Percentiles rank a stretch among this genome's conserved stretches.
Conservation (phyloP, 2,329 filamentous ascomycete species). For the Colletotrichum phormii region DNA sequence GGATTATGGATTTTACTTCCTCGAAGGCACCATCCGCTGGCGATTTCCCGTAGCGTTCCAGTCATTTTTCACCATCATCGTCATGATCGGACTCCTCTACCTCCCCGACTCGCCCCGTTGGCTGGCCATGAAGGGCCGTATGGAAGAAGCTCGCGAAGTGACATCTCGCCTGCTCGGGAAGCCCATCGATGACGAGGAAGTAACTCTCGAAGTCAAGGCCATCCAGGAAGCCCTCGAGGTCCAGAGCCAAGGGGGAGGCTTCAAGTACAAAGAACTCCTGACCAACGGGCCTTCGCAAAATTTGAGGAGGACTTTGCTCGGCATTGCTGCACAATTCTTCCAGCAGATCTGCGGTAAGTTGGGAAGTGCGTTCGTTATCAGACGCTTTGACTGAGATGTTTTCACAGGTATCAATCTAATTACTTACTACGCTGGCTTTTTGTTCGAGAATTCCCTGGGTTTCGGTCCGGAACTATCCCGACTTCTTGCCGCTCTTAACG, state of each 20-base stretch:
- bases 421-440: slow-evolving; percentile 48
- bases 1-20: slow-evolving; percentile 45
- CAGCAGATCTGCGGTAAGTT: slow-evolving; percentile 39
- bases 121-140: slow-evolving; percentile 49
- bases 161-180: slow-evolving; percentile 42
- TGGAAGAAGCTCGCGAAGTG: slow-evolving; percentile 41
- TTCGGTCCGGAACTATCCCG: slow-evolving; percentile 60
- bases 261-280: slow-evolving; percentile 45
- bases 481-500: slow-evolving; percentile 65
- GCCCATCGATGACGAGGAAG: slow-evolving; percentile 41
- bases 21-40: slow-evolving; percentile 46
- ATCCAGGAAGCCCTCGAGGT: slow-evolving; percentile 43
- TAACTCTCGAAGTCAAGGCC: slow-evolving; percentile 37
- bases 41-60: slow-evolving; percentile 48
- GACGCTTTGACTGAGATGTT: no score
- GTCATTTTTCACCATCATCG: slow-evolving; percentile 45
- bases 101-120: slow-evolving; percentile 50
- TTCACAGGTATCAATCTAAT: slow-evolving; percentile 46
- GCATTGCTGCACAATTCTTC: slow-evolving; percentile 43
- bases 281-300: slow-evolving; percentile 74
- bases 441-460: slow-evolving; percentile 56
- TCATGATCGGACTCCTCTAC: slow-evolving; percentile 48
- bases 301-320: slow-evolving; percentile 68
- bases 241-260: slow-evolving; percentile 40
- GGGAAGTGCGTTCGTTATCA: neutral